Conservation (phyloP, 768 basidiomycete species). For the Mycena galericulata region DNA sequence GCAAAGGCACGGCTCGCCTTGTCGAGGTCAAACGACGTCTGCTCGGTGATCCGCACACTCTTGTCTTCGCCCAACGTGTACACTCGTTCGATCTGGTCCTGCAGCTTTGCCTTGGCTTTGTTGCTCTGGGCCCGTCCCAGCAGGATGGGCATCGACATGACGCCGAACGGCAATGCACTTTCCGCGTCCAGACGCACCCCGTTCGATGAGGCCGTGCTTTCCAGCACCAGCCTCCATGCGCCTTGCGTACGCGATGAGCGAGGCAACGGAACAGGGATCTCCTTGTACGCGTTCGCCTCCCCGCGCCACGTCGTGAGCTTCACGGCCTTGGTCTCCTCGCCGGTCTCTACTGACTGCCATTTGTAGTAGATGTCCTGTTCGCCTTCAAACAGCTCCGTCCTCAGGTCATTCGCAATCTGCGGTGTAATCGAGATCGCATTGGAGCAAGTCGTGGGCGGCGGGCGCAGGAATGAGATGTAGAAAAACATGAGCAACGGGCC, state of each 20-base stretch:
- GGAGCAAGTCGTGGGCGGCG: constrained; percentile 71
- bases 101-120: constrained; percentile 57
- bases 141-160: constrained; percentile 75
- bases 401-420: constrained; percentile 90
- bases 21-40: constrained; percentile 92
- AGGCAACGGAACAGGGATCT: constrained; percentile 76
- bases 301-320: constrained; percentile 84
- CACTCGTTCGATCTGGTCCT: constrained; percentile 73
- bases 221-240: constrained; percentile 73
- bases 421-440: constrained; percentile 74
- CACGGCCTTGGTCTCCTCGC: constrained; percentile 52
- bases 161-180: constrained; percentile 66
- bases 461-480: constrained; percentile 91
- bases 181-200: constrained; percentile 52
- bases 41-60: constrained; percentile 72
- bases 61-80: constrained; percentile 50
- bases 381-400: constrained; percentile 75
- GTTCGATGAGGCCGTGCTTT: constrained; percentile 30
- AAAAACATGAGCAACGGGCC: too few relatives aligned
- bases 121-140: constrained; percentile 47
- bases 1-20: constrained; percentile 66
- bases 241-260: constrained; percentile 59
- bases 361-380: constrained; percentile 76
- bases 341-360: constrained; percentile 58
- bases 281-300: constrained; percentile 76